Percentiles rank a stretch among this genome's conserved stretches.
Conservation (phyloP, 108 stramenopile genomes). For the Hondaea fermentalgiana region DNA sequence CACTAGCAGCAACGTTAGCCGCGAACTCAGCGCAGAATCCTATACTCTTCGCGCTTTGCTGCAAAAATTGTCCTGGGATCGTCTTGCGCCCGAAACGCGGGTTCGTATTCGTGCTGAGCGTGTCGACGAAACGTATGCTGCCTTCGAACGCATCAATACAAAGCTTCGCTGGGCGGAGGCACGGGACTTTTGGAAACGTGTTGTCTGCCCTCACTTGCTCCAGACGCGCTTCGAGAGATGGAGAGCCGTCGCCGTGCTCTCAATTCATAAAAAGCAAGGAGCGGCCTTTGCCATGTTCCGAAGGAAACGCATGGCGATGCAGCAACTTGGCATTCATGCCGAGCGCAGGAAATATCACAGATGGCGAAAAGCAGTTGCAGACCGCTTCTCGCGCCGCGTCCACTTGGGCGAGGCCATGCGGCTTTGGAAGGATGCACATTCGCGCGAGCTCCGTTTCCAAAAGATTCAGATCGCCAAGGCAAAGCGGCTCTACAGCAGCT, state of each 20-base stretch:
- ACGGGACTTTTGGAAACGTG: not conserved
- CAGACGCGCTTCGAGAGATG: not conserved
- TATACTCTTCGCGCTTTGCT: not conserved
- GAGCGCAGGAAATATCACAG: not conserved
- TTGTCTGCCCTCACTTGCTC: not conserved
- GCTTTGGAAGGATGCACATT: not conserved
- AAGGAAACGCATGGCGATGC: not conserved
- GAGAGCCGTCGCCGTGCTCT: not conserved
- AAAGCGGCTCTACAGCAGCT: not conserved
- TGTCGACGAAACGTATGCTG: not conserved
- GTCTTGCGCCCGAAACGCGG: not conserved
- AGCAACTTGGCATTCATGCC: not conserved
- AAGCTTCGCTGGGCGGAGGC: slow-evolving; percentile 4
- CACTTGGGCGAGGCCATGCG: not conserved
- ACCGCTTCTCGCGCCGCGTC: not conserved
- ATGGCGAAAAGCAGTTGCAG: not conserved
- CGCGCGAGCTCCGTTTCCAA: not conserved
- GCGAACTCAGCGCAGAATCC: not conserved
- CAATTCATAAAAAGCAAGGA: not conserved
- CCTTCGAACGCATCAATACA: not conserved
- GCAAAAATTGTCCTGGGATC: not conserved
- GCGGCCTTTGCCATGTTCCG: not conserved
- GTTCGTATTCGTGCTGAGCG: not conserved
- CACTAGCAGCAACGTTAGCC: not conserved
- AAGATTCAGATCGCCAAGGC: not conserved